A percentile compares a stretch with the other conserved stretches of the same genome.
phyloP scores from a whole-genome alignment of 2,329 filamentous ascomycete genomes.

The Periconia sp. region DNA sequence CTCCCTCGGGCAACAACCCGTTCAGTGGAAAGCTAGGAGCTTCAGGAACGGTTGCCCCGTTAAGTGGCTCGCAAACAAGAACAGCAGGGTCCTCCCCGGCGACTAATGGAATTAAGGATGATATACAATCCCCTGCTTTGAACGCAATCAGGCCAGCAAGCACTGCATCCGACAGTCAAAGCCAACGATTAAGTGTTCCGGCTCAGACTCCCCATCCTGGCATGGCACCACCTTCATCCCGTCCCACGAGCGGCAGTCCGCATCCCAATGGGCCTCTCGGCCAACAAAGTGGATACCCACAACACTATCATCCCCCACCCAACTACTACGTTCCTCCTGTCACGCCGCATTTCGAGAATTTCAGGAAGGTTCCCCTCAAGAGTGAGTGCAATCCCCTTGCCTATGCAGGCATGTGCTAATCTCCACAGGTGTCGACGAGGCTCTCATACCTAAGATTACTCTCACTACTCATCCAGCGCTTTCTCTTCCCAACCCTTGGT shows the following conservation, averaged over 20 bases:
- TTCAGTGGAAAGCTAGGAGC: constrained; percentile 33
- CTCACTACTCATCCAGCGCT: constrained; percentile 73
- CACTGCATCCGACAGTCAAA: constrained; percentile 39
- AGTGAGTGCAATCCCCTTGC: constrained; percentile 45
- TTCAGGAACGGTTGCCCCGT: constrained; percentile 24
- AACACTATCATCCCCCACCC: constrained; percentile 39
- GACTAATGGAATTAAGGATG: constrained; percentile 44
- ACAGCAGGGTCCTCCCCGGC: constrained; percentile 44
- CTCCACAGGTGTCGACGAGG: constrained; percentile 53
- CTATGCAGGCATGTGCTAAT: no score
- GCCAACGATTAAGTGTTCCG: constrained; percentile 33
- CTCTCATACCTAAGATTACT: constrained; percentile 70
- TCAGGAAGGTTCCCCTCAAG: constrained; percentile 49
- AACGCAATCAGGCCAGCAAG: constrained; percentile 45
- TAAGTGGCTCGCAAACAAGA: constrained; percentile 23
- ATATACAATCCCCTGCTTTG: constrained; percentile 53
- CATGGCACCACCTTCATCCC: constrained; percentile 48
- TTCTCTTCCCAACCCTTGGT: constrained; percentile 65
- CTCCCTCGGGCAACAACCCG: constrained; percentile 33
- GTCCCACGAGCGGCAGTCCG: constrained; percentile 50
- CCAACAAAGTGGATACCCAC: constrained; percentile 29
- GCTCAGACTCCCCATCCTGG: constrained; percentile 39
- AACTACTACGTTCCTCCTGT: constrained; percentile 37
- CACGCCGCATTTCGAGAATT: constrained; percentile 36
- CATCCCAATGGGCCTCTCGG: constrained; percentile 42